Conservation (phyloP, 345 rosid species). For the Aegle marmelos region DNA sequence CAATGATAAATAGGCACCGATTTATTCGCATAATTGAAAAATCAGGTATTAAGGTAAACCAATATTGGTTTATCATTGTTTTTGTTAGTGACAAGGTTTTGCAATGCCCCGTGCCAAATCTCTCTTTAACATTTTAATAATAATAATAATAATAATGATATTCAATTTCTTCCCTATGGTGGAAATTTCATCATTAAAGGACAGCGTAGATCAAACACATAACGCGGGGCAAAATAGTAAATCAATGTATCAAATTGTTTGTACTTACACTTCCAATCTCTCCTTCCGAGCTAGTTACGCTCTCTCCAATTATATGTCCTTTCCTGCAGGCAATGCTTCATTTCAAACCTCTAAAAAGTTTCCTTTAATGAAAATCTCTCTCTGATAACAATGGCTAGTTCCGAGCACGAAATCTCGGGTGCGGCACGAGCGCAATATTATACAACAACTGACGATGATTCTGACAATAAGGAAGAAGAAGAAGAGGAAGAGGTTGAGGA, state of each 20-base stretch:
- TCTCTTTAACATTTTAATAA: too few species aligned
- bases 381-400: conserved; percentile 24
- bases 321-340: conserved; percentile 5
- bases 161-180: neutral
- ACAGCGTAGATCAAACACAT: neutral
- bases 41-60: too few species aligned
- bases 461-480: conserved; percentile 26
- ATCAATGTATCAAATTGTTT: neutral
- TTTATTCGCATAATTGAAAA: too few species aligned
- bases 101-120: too few species aligned
- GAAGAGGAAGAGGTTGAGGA: conserved; percentile 19
- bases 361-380: neutral
- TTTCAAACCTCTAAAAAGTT: neutral
- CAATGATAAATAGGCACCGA: too few species aligned
- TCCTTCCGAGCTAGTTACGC: too few species aligned
- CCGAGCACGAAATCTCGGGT: conserved; percentile 30
- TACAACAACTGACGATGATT: conserved; percentile 40
- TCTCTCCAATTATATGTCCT: conserved; percentile 24
- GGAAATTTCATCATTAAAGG: neutral
- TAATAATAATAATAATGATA: too few species aligned
- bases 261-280: neutral
- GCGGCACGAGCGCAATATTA: conserved; percentile 30
- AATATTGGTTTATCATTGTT: too few species aligned
- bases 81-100: too few species aligned
- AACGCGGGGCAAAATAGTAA: conserved; percentile 2